Conservation (phyloP, 768 basidiomycete species). For the Suillus occidentalis region DNA sequence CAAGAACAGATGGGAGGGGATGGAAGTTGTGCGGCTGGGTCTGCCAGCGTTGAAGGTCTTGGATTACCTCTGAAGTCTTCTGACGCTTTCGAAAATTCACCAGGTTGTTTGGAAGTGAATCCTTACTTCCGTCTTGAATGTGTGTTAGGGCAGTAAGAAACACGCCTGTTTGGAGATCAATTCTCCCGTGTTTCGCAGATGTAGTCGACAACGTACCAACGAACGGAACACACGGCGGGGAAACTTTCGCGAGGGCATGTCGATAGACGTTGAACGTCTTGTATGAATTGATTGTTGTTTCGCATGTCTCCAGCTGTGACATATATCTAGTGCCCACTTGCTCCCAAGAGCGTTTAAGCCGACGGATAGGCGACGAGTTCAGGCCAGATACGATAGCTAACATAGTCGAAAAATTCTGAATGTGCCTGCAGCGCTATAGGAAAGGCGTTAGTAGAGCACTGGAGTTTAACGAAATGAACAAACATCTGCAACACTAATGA, state of each 20-base stretch:
- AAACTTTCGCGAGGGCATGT: constrained; percentile 48
- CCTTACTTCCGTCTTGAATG: constrained; percentile 61
- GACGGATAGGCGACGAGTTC: constrained; percentile 62
- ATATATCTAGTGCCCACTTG: constrained; percentile 49
- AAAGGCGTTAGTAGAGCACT: constrained; percentile 8
- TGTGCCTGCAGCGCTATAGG: constrained; percentile 53
- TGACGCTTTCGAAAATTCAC: constrained; percentile 63
- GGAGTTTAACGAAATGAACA: constrained; percentile 20
- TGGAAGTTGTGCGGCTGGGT: constrained; percentile 55
- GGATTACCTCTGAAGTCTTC: constrained; percentile 53
- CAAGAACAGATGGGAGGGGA: constrained; percentile 41
- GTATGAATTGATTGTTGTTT: constrained; percentile 60
- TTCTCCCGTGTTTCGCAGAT: not conserved
- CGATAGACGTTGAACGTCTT: constrained; percentile 70
- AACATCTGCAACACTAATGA: constrained; percentile 65
- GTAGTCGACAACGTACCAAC: constrained; percentile 45
- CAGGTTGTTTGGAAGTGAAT: constrained; percentile 43
- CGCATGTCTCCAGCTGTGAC: constrained; percentile 50
- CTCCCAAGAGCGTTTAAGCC: constrained; percentile 68
- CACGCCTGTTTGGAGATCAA: constrained; percentile 39
- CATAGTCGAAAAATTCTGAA: constrained; percentile 71
- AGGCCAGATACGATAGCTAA: constrained; percentile 68
- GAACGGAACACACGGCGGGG: constrained; percentile 71
- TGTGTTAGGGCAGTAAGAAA: constrained; percentile 60
- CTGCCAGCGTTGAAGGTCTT: constrained; percentile 60